Conservation (phyloP, 2,329 filamentous ascomycete genomes). For the Lithohypha guttulata region DNA sequence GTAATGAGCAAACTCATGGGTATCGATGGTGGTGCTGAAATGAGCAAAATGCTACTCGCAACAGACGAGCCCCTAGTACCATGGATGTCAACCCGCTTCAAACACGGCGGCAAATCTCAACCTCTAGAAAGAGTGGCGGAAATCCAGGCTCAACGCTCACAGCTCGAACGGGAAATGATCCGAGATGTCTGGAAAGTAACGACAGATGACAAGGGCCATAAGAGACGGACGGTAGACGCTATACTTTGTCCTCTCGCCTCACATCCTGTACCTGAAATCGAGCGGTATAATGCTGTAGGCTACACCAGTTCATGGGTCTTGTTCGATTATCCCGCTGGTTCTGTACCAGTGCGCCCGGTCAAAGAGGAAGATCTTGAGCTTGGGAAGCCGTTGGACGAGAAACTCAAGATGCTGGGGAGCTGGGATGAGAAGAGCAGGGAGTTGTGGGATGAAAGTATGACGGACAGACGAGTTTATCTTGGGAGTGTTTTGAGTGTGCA, state of each 20-base stretch:
- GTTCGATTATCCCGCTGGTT: conserved; percentile 51
- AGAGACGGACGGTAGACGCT: conserved; percentile 43
- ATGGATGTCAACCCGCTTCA: conserved; percentile 46
- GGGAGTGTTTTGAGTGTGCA: conserved; percentile 46
- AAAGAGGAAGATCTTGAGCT: conserved; percentile 40
- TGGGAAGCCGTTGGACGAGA: conserved; percentile 33
- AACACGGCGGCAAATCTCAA: conserved; percentile 35
- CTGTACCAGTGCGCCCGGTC: conserved; percentile 44
- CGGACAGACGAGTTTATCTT: conserved; percentile 45
- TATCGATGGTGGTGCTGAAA: conserved; percentile 45
- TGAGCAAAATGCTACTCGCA: conserved; percentile 47
- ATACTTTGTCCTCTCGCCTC: conserved; percentile 54
- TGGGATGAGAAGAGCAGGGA: conserved; percentile 53
- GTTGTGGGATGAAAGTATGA: conserved; percentile 43
- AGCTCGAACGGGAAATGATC: conserved; percentile 44
- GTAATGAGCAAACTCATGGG: conserved; percentile 49
- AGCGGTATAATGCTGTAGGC: conserved; percentile 51
- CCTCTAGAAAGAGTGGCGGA: conserved; percentile 39
- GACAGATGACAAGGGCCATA: conserved; percentile 25
- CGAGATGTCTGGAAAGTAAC: conserved; percentile 43
- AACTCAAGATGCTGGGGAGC: conserved; percentile 33
- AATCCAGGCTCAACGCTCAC: conserved; percentile 42
- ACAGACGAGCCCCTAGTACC: conserved; percentile 48
- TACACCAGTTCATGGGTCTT: conserved; percentile 54
- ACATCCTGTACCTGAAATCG: conserved; percentile 51